Evolutionary conservation across 768 basidiomycete species (phyloP).

Genomic region (Kwoniella europaea): DNA sequence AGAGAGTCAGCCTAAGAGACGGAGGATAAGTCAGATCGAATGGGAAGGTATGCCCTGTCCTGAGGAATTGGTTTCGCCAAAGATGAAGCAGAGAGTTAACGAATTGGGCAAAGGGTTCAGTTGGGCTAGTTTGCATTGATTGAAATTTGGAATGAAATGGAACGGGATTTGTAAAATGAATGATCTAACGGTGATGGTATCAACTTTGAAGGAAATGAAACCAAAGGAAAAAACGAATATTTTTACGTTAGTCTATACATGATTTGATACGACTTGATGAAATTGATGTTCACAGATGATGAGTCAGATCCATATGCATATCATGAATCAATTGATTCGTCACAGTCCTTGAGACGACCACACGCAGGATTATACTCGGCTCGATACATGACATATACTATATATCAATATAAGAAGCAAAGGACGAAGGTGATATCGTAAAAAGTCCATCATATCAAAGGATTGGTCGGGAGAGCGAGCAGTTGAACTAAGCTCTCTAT

Average conservation of each 20-base stretch:
- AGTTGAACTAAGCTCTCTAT: not conserved
- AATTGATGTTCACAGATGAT: too few relatives aligned
- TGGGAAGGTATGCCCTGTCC: slow-evolving; percentile 15
- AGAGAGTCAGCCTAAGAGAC: not conserved
- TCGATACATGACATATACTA: slow-evolving; percentile 6
- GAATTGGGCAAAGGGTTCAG: slow-evolving; percentile 9
- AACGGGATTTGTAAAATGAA: not conserved
- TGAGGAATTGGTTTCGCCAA: slow-evolving; percentile 13
- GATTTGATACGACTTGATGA: too few relatives aligned
- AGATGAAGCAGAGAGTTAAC: slow-evolving; percentile 1
- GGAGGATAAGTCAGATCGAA: slow-evolving; percentile 11
- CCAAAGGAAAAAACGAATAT: too few relatives aligned
- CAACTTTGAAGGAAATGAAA: too few relatives aligned
- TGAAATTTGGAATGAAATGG: not conserved
- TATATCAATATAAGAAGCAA: not conserved
- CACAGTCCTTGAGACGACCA: not conserved
- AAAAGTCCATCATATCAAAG: slow-evolving; percentile 1
- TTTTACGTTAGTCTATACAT: too few relatives aligned
- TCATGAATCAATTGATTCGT: too few relatives aligned
- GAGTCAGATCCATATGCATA: too few relatives aligned
- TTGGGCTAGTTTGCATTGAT: slow-evolving; percentile 10
- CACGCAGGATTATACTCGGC: not conserved
- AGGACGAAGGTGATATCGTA: not conserved
- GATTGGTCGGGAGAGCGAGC: not conserved
- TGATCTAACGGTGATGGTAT: too few relatives aligned